Percentiles rank a stretch among this genome's conserved stretches.
phyloP scores from a whole-genome alignment of 2,329 filamentous ascomycete genomes.

The Alternaria dauci region DNA sequence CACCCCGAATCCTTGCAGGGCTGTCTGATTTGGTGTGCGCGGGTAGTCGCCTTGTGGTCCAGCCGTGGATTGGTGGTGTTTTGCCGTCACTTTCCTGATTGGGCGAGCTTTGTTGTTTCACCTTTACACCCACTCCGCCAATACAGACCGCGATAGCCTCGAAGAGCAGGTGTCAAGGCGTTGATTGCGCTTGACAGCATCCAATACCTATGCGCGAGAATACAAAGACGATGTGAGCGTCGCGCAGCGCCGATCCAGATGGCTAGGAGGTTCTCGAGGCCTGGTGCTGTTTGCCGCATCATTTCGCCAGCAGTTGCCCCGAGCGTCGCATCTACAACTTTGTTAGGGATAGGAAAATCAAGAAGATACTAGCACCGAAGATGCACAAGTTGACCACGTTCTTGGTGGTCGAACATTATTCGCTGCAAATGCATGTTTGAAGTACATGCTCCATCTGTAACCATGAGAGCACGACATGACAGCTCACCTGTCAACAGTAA shows the following conservation, averaged over 20 bases:
- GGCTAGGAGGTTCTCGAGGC: neutral
- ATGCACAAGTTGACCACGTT: constrained; percentile 1
- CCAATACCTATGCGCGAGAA: neutral
- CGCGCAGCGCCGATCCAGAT: constrained; percentile 4
- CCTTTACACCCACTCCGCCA: constrained; percentile 10
- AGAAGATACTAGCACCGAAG: neutral
- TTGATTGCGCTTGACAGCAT: neutral
- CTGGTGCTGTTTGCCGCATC: neutral
- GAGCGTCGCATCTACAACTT: neutral
- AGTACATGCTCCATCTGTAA: neutral
- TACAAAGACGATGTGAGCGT: neutral
- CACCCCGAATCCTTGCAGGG: neutral
- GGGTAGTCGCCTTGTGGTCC: constrained; percentile 2
- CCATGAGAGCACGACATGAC: neutral
- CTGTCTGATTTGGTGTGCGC: neutral
- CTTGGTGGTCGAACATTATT: neutral
- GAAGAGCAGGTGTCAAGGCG: constrained; percentile 1
- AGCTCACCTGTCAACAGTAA: constrained; percentile 50
- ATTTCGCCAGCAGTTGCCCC: neutral
- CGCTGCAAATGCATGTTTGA: neutral
- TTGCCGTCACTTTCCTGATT: constrained; percentile 24
- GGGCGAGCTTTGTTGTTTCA: constrained; percentile 15
- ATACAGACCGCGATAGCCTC: constrained; percentile 6
- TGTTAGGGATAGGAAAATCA: neutral
- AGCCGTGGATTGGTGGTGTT: constrained; percentile 5